Conservation (phyloP, 768 basidiomycete genomes). For the Xerocomus brunneocitrinus region DNA sequence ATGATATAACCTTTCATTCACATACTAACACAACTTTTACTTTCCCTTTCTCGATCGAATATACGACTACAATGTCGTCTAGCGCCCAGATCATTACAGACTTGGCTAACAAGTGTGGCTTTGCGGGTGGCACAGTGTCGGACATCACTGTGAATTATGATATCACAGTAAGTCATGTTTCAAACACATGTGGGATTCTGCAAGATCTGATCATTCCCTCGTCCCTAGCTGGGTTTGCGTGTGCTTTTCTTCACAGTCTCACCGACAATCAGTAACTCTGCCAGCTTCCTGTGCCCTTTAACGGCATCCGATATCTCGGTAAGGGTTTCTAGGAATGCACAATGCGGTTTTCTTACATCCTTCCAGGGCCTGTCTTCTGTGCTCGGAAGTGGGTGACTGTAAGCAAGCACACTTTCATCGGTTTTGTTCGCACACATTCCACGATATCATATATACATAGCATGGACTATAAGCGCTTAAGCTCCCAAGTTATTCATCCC, state of each 20-base stretch:
- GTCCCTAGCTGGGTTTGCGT: slow-evolving; percentile 53
- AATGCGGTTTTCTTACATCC: slow-evolving; percentile 10
- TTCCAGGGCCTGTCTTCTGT: slow-evolving; percentile 18
- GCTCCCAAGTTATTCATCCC: not conserved
- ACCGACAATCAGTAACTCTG: slow-evolving; percentile 57
- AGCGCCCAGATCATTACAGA: slow-evolving; percentile 52
- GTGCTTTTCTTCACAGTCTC: slow-evolving; percentile 63
- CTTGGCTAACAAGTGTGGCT: slow-evolving; percentile 59
- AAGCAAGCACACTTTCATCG: not conserved
- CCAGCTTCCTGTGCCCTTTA: slow-evolving; percentile 65
- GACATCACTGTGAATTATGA: slow-evolving; percentile 61
- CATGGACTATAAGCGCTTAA: slow-evolving; percentile 14
- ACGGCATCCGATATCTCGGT: slow-evolving; percentile 27
- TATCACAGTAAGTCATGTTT: slow-evolving; percentile 44
- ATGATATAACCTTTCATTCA: slow-evolving; percentile 44
- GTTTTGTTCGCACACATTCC: slow-evolving; percentile 5
- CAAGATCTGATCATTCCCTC: slow-evolving; percentile 8
- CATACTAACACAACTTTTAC: slow-evolving; percentile 59
- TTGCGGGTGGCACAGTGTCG: slow-evolving; percentile 38
- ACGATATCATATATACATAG: slow-evolving; percentile 12
- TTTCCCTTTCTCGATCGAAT: slow-evolving; percentile 70
- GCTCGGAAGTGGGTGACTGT: slow-evolving; percentile 8
- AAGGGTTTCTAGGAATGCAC: not conserved
- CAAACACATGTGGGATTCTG: not conserved
- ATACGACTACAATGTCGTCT: slow-evolving; percentile 53